phyloP scores from a whole-genome alignment of 805 yeast species.

The Yamadazyma sp. region DNA sequence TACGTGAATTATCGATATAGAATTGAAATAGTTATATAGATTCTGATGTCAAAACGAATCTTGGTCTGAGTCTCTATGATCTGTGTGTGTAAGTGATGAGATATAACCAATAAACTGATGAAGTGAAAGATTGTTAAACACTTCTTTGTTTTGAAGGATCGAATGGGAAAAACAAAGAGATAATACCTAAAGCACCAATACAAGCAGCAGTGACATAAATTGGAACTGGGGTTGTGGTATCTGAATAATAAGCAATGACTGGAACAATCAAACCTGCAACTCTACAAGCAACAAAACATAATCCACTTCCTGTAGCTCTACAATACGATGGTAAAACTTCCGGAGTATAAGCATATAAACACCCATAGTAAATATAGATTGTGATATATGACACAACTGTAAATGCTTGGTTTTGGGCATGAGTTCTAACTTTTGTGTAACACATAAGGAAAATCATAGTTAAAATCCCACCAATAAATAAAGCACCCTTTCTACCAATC shows the following conservation, averaged over 20 bases:
- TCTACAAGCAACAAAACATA: conserved; percentile 32
- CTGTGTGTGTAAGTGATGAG: no score
- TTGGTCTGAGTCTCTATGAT: no score
- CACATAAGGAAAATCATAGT: conserved; percentile 59
- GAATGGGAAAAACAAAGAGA: conserved; percentile 31
- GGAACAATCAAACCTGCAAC: conserved; percentile 35
- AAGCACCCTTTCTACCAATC: conserved; percentile 57
- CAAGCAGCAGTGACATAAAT: conserved; percentile 36
- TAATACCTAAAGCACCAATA: conserved; percentile 30
- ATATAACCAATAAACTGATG: no score
- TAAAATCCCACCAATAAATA: conserved; percentile 50
- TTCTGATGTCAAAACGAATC: no score
- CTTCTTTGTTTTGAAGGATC: conserved; percentile 30
- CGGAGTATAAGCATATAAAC: conserved; percentile 36
- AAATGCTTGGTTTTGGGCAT: conserved; percentile 38
- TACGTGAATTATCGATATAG: no score
- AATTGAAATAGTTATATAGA: no score
- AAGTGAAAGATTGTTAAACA: no score
- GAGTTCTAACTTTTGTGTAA: conserved; percentile 55
- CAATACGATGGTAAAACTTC: conserved; percentile 35
- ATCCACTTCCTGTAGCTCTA: conserved; percentile 36
- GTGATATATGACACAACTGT: conserved; percentile 51
- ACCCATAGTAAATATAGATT: conserved; percentile 31
- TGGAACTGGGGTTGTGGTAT: conserved; percentile 27
- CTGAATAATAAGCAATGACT: conserved; percentile 33